phyloP scores from a whole-genome alignment of 2,329 filamentous ascomycete genomes.

The Colletotrichum tropicicola region DNA sequence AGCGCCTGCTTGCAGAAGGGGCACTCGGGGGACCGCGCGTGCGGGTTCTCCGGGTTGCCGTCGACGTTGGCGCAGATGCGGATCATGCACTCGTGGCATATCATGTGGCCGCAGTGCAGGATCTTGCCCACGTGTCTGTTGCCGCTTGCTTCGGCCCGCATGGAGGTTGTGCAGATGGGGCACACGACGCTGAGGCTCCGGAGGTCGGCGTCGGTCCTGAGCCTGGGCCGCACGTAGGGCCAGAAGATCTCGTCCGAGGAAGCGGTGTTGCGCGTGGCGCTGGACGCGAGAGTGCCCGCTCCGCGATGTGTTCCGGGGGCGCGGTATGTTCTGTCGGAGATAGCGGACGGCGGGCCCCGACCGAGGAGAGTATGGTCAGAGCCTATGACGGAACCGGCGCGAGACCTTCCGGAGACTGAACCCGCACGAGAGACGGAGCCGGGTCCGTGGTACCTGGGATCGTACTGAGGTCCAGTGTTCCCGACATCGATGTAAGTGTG shows the following conservation, averaged over 20 bases:
- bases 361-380: no score
- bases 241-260: conserved; percentile 7
- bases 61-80: conserved; percentile 11
- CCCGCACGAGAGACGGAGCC: no score
- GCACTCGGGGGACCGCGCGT: not conserved
- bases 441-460: not conserved
- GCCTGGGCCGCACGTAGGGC: conserved; percentile 6
- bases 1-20: conserved; percentile 18
- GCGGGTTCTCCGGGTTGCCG: not conserved
- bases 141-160: conserved; percentile 22
- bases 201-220: not conserved
- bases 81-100: conserved; percentile 17
- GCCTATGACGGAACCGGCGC: no score
- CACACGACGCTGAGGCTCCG: conserved; percentile 10
- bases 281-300: not conserved
- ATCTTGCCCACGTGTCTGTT: not conserved
- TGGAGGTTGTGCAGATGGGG: conserved; percentile 15
- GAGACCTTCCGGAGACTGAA: no score
- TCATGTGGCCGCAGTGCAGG: conserved; percentile 27
- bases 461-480: no score
- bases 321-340: no score
- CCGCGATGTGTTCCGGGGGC: not conserved
- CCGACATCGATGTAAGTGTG: not conserved
- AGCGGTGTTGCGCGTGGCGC: not conserved
- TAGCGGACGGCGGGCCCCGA: no score